Evolutionary conservation across 805 yeast genomes (phyloP).

Genomic region (Ogataea zsoltii): DNA sequence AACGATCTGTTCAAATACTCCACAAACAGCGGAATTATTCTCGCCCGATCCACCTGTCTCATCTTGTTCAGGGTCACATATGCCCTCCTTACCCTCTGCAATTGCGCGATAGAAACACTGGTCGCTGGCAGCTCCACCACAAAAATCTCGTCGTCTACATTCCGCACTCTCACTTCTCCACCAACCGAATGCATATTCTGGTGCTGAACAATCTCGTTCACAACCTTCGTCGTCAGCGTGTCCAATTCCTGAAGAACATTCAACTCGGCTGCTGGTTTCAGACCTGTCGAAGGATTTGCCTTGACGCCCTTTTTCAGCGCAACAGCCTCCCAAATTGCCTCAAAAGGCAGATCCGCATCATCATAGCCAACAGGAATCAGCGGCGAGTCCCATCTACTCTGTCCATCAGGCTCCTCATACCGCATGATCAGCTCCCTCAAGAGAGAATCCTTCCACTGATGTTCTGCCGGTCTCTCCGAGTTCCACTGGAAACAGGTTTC

Average conservation of each 20-base stretch:
- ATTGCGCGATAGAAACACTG: constrained; percentile 66
- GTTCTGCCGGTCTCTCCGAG: constrained; percentile 29
- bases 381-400: constrained; percentile 93
- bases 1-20: constrained; percentile 74
- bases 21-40: constrained; percentile 72
- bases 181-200: constrained; percentile 55
- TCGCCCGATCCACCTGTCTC: constrained; percentile 66
- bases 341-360: constrained; percentile 57
- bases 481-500: constrained; percentile 69
- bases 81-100: constrained; percentile 82
- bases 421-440: constrained; percentile 74
- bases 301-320: constrained; percentile 62
- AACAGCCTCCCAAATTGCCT: constrained; percentile 64
- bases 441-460: constrained; percentile 64
- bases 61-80: constrained; percentile 80
- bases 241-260: constrained; percentile 81
- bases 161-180: constrained; percentile 45
- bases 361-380: constrained; percentile 66
- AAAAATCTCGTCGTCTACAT: constrained; percentile 36
- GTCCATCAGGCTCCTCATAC: constrained; percentile 89
- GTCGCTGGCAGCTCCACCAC: constrained; percentile 60
- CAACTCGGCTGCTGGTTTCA: constrained; percentile 76
- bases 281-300: constrained; percentile 82
- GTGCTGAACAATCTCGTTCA: constrained; percentile 60
- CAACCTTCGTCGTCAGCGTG: constrained; percentile 62